These are phyloP conservation scores for Solanum lignicaule DNA, from an alignment of 257 asterid species.

Conservation along the genomic window DNA sequence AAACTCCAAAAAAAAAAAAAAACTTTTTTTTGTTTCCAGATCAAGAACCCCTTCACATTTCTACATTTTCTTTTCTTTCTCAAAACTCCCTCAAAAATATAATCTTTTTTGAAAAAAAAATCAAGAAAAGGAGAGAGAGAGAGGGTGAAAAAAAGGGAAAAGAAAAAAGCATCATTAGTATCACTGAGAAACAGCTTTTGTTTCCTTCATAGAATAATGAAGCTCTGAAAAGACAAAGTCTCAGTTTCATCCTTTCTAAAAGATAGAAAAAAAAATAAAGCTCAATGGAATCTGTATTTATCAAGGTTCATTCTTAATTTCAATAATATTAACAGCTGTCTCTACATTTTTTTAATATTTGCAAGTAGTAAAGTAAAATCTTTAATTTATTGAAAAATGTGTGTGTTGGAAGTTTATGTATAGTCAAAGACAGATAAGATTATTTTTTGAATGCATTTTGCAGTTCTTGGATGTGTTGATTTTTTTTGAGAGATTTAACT, in stretches of 20 bases:
- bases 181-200: slow-evolving; percentile 1
- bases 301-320: slow-evolving; percentile 12
- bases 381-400: background rate
- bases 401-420: slow-evolving; percentile 1
- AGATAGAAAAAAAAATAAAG: background rate
- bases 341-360: background rate
- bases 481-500: background rate
- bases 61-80: background rate
- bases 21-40: background rate
- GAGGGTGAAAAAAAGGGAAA: background rate
- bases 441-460: background rate
- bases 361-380: background rate
- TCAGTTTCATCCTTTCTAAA: slow-evolving; percentile 12
- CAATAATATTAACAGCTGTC: slow-evolving; percentile 19
- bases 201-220: slow-evolving; percentile 1
- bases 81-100: background rate
- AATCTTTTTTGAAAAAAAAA: background rate
- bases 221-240: slow-evolving; percentile 31
- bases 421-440: slow-evolving; percentile 1
- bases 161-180: background rate
- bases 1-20: background rate
- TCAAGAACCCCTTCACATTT: slow-evolving; percentile 3
- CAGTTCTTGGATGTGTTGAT: background rate
- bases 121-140: background rate
- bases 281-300: slow-evolving; percentile 22